Conservation (phyloP, 2,329 filamentous ascomycete species). For the Cytospora paraplurivora region DNA sequence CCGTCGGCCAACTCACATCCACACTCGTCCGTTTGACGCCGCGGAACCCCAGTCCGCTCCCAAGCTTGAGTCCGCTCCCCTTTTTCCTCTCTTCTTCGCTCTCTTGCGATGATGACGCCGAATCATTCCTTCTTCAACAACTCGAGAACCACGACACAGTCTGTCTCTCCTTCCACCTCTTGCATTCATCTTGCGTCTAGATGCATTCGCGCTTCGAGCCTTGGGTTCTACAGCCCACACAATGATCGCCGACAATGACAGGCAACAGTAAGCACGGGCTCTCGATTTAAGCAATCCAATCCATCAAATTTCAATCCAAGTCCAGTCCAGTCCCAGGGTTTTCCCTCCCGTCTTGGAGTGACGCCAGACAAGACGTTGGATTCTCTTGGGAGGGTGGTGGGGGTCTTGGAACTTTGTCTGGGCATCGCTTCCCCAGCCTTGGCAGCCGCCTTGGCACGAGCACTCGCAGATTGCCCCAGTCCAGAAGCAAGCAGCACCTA, state of each 20-base stretch:
- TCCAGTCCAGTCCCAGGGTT: constrained; percentile 1
- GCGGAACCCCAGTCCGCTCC: neutral
- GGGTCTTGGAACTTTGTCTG: constrained; percentile 22
- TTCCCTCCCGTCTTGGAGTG: constrained; percentile 14
- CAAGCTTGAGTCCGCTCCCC: neutral
- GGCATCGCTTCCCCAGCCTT: constrained; percentile 23
- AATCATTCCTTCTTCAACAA: constrained; percentile 4
- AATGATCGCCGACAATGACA: constrained; percentile 28
- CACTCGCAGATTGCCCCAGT: constrained; percentile 20
- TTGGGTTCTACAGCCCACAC: constrained; percentile 27
- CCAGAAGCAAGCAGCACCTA: constrained; percentile 9
- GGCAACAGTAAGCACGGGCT: constrained; percentile 26
- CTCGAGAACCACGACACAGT: neutral
- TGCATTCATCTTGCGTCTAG: constrained; percentile 9
- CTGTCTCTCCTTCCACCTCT: neutral
- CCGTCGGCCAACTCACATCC: constrained; percentile 3
- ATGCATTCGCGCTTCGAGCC: constrained; percentile 27
- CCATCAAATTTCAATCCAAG: neutral
- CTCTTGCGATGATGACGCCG: neutral
- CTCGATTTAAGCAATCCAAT: neutral
- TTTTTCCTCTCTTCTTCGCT: neutral
- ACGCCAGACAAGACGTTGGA: constrained; percentile 24
- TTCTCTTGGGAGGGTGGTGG: constrained; percentile 9
- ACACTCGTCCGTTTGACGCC: neutral
- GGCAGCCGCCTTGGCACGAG: constrained; percentile 26